These are phyloP conservation scores for Dichotomocladium elegans DNA, from an alignment of 371 early-diverging fungal genomes.

Conservation along the genomic window DNA sequence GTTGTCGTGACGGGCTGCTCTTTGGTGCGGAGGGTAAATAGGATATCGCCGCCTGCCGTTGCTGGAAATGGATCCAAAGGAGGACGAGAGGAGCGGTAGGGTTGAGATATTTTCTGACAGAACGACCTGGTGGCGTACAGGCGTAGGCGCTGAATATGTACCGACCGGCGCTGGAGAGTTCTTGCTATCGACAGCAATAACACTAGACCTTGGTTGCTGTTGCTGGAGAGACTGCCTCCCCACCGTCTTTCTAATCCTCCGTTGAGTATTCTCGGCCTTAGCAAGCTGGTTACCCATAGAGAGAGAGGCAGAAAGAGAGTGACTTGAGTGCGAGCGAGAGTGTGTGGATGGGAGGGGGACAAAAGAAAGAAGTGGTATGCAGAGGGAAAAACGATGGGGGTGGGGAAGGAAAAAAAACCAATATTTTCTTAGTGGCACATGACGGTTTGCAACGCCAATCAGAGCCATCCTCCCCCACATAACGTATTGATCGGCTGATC, in stretches of 20 bases:
- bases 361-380: background rate
- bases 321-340: background rate
- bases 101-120: constrained; percentile 14
- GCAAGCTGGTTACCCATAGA: constrained; percentile 9
- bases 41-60: background rate
- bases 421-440: no score
- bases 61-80: no score
- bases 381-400: no score
- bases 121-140: constrained; percentile 23
- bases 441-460: no score
- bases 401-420: no score
- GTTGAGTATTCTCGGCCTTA: background rate
- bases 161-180: no score
- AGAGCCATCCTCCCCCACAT: no score
- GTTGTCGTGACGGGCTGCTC: background rate
- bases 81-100: constrained; percentile 8
- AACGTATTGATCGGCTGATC: no score
- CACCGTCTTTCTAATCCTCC: background rate
- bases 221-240: background rate
- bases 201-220: background rate
- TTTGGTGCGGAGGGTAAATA: background rate
- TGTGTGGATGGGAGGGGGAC: background rate
- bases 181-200: background rate
- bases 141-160: constrained; percentile 13
- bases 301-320: background rate